Evolutionary conservation across 129 eudicot genomes (phyloP), one percentile per base, ranked within the genome.

Genomic region (Artemisia argyi): DNA sequence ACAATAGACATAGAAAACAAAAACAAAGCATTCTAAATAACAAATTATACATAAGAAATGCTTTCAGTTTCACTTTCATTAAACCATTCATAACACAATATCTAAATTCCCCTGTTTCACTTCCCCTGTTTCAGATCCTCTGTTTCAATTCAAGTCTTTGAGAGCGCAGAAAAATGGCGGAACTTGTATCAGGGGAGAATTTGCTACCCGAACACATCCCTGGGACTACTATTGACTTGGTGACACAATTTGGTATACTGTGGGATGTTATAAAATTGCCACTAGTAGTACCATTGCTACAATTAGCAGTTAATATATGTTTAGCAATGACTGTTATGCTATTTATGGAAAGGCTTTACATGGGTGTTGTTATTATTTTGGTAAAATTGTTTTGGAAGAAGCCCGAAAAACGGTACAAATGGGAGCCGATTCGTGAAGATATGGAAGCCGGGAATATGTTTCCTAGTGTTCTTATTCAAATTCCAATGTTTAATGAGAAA

Each of bases 401-500:
- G 74, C 98, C 96, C 10, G 84, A 85, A 5, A 63, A 89, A 42
- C 75, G 98, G 16, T 92, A 86, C 60, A 87, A 87, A 12, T 92
- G 85, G 83, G 89, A 87, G 42, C 78, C 95, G 2, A 78, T 85
- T 76, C 62, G 11, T 1, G 89, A 80, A n/a, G 98, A 92, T 73
- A 11, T 80, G 57, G 98, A 92, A 69, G 78, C 17, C 26, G 96
- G 91, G 3, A 81, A 85, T 66, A 67, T 69, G 73, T 92, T 74
- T 55, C 98, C 98, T 1, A 55, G 77, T 73, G 83, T 89, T 56
- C 94, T 92, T 32, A 78, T 92, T 69, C 97, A 92, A 78, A 89
- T 92, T 59, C 97, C 97, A 1, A 89, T 92, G 86, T 92, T 79
- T 71, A 92, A 92, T 78, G 98, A 92, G 57, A 89, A 75, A 73